Base-by-base conservation (phyloP, 2,329 filamentous ascomycete species). In the Emericellopsis cladophorae region DNA sequence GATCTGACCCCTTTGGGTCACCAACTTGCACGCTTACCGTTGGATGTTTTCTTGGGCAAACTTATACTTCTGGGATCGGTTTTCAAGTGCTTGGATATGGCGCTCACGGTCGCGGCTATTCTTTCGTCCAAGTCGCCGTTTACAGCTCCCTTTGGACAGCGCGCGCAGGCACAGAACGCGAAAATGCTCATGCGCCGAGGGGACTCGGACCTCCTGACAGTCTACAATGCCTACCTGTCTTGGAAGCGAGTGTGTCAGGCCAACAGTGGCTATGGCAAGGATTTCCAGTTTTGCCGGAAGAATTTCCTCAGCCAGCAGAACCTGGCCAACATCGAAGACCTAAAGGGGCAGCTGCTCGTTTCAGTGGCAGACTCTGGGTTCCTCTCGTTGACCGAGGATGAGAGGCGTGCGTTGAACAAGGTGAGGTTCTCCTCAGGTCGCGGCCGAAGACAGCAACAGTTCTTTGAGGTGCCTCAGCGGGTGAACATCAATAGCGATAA, bases 71-170 rank as follows among this genome's bases (percentile, higher is more conserved):
- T 94, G 31, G 87, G 88, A 1, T 79, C 80, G 5, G 78, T 93
- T 32, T 95, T 95, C 65, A 83, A 82, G 53, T 96, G 90, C 53
- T 71, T 96, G 4, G 92, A 98, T 60, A 89, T 90, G 57, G 79
- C 85, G 14, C 75, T 96, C 40, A 96, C 89, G 2, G 84, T 93
- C 42, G 92, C 93, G 7, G 90, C 92, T 7, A 90, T 95, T 22
- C 64, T 98, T 1, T 95, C 89, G 2, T 93, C 88, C 23, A 98
- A 96, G 56, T 94, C 89, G 0, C 92, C 90, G 0, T 96, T 96
- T 57, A 73, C 90, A 1, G 83, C 84, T 2, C 84, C 89, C 0
- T 87, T 95, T 57, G 85, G 87, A 2, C 83, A 88, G 37, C 80
- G 84, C 40, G 73, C 79, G 33, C 86, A 94, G 54, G 87, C 87